Evolutionary conservation across 805 yeast genomes (phyloP), one percentile per base, ranked within the genome.

Genomic region (Candida ulmi): DNA sequence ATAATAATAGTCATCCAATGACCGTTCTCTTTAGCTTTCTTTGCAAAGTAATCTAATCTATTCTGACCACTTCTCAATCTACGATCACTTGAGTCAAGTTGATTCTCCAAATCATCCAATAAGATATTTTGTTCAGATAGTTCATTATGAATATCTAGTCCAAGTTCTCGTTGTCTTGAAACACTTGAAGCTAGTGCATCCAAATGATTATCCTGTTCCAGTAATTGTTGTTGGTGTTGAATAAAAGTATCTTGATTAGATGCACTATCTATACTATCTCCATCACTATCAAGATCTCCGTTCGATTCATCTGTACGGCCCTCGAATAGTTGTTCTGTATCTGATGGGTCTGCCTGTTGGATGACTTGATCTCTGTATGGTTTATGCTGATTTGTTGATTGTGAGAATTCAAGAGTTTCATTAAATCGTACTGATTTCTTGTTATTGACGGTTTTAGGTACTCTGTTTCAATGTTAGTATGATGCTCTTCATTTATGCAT

Each of bases 1-100:
- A 66, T 58, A 1, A 71, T 45, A 9, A 76, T 76, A 1, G 71
- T 65, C 25, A 66, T 48, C 68, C 80, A 74, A 26, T 71, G 73
- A 0, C 74, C 74, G 46, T 72, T 71, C 40, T 71, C 72, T 34
- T 62, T 65, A 13, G 75, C 61, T 23, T 62, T 65, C 15, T 57
- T 57, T 27, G 63, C 63, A 38, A 72, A 72, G 23, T 54, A 55
- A 7, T 52, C 57, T 35, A 76, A 48, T 40, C 69, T 61, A 27
- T 54, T 54, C 30, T 60, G 60, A 0, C 80, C 79, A 25, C 68
- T 54, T 3, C 52, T 47, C 12, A 76, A 50, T 28, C 66, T 62
- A 27, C 62, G 50, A 19, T 68, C 70, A n/a, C 71, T 62, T 25
- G 57, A 47, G 35, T 68, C 71, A 16, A 76, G 55, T 30, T 71